These are phyloP conservation scores for Carex parvula DNA, from an alignment of 176 grass and related monocot species.

Conservation along the genomic window DNA sequence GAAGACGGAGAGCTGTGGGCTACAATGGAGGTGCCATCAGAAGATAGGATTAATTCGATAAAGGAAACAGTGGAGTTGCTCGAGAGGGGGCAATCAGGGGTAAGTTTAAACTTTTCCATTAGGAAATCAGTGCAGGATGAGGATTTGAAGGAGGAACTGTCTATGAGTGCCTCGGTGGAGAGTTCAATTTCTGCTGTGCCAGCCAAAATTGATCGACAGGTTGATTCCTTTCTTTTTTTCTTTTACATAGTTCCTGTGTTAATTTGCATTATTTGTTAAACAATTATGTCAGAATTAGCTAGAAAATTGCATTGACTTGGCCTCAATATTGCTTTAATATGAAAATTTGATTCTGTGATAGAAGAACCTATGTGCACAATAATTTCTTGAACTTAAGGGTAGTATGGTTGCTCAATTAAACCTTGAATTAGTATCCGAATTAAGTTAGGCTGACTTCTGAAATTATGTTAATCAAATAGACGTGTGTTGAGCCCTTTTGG, in stretches of 20 bases:
- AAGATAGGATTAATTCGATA: slow-evolving; percentile 40
- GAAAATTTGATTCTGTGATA: neutral
- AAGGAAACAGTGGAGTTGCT: slow-evolving; percentile 50
- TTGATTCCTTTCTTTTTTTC: slow-evolving; percentile 12
- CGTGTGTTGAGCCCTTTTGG: neutral
- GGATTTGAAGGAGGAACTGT: slow-evolving; percentile 5
- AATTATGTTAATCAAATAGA: slow-evolving; percentile 7
- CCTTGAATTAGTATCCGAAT: neutral
- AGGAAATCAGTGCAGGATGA: slow-evolving; percentile 20
- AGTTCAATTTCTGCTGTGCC: slow-evolving; percentile 9
- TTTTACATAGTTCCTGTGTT: neutral
- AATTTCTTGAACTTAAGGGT: neutral
- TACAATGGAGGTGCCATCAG: slow-evolving; percentile 46
- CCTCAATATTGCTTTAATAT: neutral
- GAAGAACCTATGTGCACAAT: neutral
- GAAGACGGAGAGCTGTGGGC: slow-evolving; percentile 77
- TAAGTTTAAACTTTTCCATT: slow-evolving; percentile 12
- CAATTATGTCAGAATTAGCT: neutral
- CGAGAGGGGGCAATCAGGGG: slow-evolving; percentile 39
- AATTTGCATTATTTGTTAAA: neutral
- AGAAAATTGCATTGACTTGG: neutral
- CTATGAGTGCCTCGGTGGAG: slow-evolving; percentile 27
- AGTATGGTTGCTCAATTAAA: neutral
- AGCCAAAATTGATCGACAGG: slow-evolving; percentile 69
- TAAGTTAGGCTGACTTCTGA: neutral